Evolutionary conservation across 2,329 filamentous ascomycete genomes (phyloP).

Genomic region (Bertia moriformis): DNA sequence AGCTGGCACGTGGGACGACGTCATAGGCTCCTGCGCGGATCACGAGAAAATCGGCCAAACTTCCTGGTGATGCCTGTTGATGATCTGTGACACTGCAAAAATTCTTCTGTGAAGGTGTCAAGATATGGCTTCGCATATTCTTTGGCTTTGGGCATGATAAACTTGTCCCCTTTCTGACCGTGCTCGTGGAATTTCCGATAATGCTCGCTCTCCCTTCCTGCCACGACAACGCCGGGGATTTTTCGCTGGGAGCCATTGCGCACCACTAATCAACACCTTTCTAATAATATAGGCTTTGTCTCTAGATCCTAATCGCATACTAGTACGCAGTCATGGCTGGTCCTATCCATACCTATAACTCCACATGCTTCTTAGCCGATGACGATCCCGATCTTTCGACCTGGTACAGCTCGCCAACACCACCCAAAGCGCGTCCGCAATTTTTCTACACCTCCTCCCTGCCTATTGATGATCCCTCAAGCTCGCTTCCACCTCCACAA

Average conservation of each 20-base stretch:
- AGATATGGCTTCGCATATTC: too few relatives aligned
- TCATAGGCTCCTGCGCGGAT: conserved; percentile 1
- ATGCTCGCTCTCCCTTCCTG: not conserved
- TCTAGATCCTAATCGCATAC: too few relatives aligned
- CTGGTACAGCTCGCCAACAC: conserved; percentile 6
- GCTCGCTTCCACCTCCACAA: conserved; percentile 30
- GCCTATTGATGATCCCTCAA: conserved; percentile 46
- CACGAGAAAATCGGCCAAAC: not conserved
- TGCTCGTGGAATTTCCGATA: not conserved
- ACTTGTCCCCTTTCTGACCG: too few relatives aligned
- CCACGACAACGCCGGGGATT: not conserved
- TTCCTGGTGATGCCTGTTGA: too few relatives aligned
- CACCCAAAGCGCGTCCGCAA: conserved; percentile 24
- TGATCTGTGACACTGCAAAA: too few relatives aligned
- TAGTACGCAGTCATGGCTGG: not conserved
- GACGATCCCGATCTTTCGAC: not conserved
- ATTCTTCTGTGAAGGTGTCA: too few relatives aligned
- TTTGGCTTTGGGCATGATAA: too few relatives aligned
- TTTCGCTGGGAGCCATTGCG: too few relatives aligned
- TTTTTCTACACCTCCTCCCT: conserved; percentile 49
- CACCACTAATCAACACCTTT: too few relatives aligned
- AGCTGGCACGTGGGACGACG: conserved; percentile 1
- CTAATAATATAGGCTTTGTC: too few relatives aligned
- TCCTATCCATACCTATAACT: not conserved
- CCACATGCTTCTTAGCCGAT: not conserved